phyloP scores from a whole-genome alignment of 1,284 basidiomycete species.

The Heimioporus punctisporus region DNA sequence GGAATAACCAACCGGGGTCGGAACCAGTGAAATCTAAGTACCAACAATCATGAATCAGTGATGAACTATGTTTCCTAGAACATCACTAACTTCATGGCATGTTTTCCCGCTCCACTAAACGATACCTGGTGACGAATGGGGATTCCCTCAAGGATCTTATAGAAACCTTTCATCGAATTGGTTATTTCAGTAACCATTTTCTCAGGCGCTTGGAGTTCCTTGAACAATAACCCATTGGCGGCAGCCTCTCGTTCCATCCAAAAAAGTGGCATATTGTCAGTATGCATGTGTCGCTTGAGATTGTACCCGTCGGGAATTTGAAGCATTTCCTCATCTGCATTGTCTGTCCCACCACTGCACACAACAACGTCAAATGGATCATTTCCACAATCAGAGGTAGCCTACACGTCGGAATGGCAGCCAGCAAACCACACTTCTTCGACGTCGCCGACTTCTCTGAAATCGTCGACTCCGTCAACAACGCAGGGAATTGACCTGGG shows the following conservation, averaged over 20 bases:
- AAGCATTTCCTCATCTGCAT: not conserved
- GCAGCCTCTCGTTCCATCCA: constrained; percentile 17
- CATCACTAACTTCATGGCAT: constrained; percentile 2
- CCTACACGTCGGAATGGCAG: not conserved
- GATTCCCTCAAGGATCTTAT: constrained; percentile 13
- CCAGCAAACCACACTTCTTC: not conserved
- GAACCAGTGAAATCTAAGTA: constrained; percentile 10
- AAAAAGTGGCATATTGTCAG: constrained; percentile 17
- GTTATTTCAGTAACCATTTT: constrained; percentile 7
- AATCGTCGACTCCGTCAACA: too few species aligned
- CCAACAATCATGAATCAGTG: not conserved
- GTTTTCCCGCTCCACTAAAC: constrained; percentile 4
- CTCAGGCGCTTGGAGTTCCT: constrained; percentile 1
- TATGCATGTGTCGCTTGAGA: not conserved
- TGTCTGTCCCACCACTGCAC: not conserved
- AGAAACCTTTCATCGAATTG: constrained; percentile 3
- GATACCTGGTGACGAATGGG: constrained; percentile 21
- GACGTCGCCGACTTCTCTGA: not conserved
- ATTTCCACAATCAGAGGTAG: not conserved
- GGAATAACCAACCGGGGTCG: constrained; percentile 14
- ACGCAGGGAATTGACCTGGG: too few species aligned
- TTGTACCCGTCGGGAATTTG: not conserved
- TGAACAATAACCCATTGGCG: not conserved
- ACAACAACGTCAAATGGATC: not conserved
- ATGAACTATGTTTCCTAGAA: not conserved